Conservation (phyloP, 148 eudicot genomes). For the Arbutus unedo region DNA sequence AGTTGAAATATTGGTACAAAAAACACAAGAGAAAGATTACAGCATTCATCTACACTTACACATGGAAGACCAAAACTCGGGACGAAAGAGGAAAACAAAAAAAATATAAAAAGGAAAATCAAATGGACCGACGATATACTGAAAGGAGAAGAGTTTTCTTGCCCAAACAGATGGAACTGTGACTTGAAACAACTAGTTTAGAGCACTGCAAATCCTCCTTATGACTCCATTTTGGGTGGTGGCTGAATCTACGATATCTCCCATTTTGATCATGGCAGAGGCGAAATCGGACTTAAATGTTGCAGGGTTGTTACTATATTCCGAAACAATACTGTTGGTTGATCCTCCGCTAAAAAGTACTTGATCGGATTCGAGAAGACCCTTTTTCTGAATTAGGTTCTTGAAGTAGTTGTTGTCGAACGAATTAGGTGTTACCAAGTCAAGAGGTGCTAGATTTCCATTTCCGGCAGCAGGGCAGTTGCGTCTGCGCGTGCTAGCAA, state of each 20-base stretch:
- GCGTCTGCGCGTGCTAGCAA: constrained; percentile 28
- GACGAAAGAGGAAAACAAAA: too few species aligned
- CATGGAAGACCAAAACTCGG: too few species aligned
- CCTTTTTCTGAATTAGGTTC: constrained; percentile 29
- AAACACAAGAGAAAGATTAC: too few species aligned
- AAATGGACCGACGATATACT: too few species aligned
- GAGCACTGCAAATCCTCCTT: constrained; percentile 28
- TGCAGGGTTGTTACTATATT: constrained; percentile 25
- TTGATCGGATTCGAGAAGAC: constrained; percentile 31
- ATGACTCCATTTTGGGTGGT: constrained; percentile 28
- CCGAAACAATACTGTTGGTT: constrained; percentile 25
- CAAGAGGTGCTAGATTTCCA: constrained; percentile 30
- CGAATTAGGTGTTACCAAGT: constrained; percentile 30
- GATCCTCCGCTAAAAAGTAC: constrained; percentile 32
- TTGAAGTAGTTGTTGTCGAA: constrained; percentile 40
- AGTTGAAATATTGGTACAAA: too few species aligned
- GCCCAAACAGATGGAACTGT: too few species aligned
- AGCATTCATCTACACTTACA: too few species aligned
- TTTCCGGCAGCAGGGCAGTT: constrained; percentile 20
- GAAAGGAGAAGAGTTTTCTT: too few species aligned
- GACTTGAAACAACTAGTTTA: constrained; percentile 9
- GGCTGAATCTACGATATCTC: constrained; percentile 18
- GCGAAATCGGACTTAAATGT: constrained; percentile 25
- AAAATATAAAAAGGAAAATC: too few species aligned
- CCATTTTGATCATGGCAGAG: constrained; percentile 30